These are phyloP conservation scores for Coprinopsis marcescibilis DNA, from an alignment of 768 basidiomycete genomes.

Conservation along the genomic window DNA sequence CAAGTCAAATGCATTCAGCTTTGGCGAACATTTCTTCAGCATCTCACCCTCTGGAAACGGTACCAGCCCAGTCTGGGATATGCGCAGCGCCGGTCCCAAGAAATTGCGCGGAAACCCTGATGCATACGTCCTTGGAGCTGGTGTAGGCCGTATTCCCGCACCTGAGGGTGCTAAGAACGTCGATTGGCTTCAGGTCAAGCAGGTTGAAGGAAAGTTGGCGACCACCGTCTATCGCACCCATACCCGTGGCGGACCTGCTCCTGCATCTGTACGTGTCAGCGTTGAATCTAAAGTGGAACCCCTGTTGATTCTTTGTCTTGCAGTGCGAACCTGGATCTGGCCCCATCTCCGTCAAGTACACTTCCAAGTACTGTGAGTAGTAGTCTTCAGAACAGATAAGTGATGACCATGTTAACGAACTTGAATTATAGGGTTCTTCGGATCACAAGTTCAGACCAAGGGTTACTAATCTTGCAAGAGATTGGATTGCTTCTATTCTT, in stretches of 20 bases:
- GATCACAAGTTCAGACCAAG: too few relatives aligned
- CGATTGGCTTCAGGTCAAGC: conserved; percentile 50
- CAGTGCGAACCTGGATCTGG: conserved; percentile 34
- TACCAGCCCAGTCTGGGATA: conserved; percentile 51
- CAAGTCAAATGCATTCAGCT: conserved; percentile 9
- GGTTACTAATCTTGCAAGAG: too few relatives aligned
- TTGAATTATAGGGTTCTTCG: conserved; percentile 4
- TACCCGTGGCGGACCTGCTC: conserved; percentile 50
- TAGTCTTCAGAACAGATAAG: too few relatives aligned
- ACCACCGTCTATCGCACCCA: conserved; percentile 45
- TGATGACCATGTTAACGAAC: too few relatives aligned
- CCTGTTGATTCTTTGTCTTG: not conserved
- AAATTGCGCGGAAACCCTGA: conserved; percentile 29
- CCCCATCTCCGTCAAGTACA: conserved; percentile 44
- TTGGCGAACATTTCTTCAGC: conserved; percentile 56
- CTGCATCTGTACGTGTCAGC: conserved; percentile 33
- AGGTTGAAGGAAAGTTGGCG: conserved; percentile 43
- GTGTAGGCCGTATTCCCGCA: conserved; percentile 33
- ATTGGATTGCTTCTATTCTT: too few relatives aligned
- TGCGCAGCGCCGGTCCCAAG: conserved; percentile 35
- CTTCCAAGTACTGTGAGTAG: conserved; percentile 44
- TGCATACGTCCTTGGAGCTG: conserved; percentile 44
- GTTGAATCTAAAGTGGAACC: not conserved
- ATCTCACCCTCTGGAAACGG: conserved; percentile 38
- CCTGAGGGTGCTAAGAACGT: conserved; percentile 40